These are phyloP conservation scores for Arthrobotrys iridis DNA, from an alignment of 2,329 filamentous ascomycete species.

Conservation along the genomic window DNA sequence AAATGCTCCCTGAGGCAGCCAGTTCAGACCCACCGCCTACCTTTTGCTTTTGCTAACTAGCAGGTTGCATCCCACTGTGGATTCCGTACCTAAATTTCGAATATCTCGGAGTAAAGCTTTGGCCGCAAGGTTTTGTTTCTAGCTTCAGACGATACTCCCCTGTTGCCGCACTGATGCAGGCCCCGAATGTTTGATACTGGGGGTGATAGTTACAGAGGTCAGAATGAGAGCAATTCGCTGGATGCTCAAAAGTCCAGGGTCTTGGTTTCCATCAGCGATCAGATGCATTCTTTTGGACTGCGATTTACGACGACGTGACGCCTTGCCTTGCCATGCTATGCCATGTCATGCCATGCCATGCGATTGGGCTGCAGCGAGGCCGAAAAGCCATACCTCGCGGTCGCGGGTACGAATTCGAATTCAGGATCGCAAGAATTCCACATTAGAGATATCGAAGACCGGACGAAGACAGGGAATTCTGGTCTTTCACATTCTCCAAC, in stretches of 20 bases:
- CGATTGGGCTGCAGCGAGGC: background rate
- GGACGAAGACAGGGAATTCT: slow-evolving; percentile 37
- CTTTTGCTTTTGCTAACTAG: slow-evolving; percentile 22
- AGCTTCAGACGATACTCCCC: background rate
- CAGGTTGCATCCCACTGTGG: slow-evolving; percentile 9
- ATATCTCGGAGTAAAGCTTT: slow-evolving; percentile 11
- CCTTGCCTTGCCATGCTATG: background rate
- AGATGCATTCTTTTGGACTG: background rate
- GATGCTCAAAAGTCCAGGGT: too few relatives aligned
- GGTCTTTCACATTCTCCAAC: background rate
- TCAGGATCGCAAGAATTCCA: slow-evolving; percentile 2
- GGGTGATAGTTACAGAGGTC: background rate
- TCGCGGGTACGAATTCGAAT: background rate
- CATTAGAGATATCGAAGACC: slow-evolving; percentile 26
- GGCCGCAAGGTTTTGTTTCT: slow-evolving; percentile 20
- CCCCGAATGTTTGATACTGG: background rate
- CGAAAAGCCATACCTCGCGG: background rate
- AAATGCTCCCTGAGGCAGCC: slow-evolving; percentile 35
- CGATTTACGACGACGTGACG: background rate
- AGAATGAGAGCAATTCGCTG: too few relatives aligned
- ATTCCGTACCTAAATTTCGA: slow-evolving; percentile 5
- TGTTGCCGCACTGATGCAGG: slow-evolving; percentile 22
- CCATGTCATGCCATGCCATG: background rate
- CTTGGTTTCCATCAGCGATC: too few relatives aligned
- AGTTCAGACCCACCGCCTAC: slow-evolving; percentile 23